These are phyloP conservation scores for Boletus reticulatus DNA, from an alignment of 768 basidiomycete genomes.

Conservation along the genomic window DNA sequence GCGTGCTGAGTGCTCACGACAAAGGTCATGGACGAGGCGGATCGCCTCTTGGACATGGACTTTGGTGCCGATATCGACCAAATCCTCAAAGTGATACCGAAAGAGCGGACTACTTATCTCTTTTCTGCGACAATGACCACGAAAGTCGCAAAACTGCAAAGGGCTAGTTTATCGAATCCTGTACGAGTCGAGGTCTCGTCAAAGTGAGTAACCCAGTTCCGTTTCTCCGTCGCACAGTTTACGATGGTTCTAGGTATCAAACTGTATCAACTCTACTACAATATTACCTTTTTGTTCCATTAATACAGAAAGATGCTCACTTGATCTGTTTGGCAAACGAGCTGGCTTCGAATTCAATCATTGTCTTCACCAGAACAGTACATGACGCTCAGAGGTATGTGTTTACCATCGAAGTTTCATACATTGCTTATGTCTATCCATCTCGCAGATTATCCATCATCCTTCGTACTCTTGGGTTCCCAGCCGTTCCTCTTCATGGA, in stretches of 20 bases:
- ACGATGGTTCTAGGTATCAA: conserved; percentile 68
- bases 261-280: conserved; percentile 95
- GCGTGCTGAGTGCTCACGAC: not conserved
- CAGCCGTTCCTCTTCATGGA: conserved; percentile 94
- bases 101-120: conserved; percentile 90
- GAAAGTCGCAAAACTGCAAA: conserved; percentile 93
- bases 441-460: conserved; percentile 74
- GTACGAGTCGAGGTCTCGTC: conserved; percentile 89
- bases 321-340: conserved; percentile 87
- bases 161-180: conserved; percentile 93
- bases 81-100: conserved; percentile 92
- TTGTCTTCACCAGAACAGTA: conserved; percentile 95
- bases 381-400: conserved; percentile 81
- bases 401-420: not conserved
- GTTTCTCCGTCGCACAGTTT: not conserved
- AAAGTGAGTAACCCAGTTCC: conserved; percentile 56
- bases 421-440: not conserved
- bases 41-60: conserved; percentile 93
- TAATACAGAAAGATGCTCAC: conserved; percentile 89
- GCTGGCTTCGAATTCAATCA: conserved; percentile 88
- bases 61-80: conserved; percentile 95
- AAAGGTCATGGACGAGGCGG: conserved; percentile 97
- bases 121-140: conserved; percentile 99
- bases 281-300: conserved; percentile 92
- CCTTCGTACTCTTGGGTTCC: conserved; percentile 86